Evolutionary conservation across 140 eudicot species (phyloP).

Genomic region (Anethum foeniculum): DNA sequence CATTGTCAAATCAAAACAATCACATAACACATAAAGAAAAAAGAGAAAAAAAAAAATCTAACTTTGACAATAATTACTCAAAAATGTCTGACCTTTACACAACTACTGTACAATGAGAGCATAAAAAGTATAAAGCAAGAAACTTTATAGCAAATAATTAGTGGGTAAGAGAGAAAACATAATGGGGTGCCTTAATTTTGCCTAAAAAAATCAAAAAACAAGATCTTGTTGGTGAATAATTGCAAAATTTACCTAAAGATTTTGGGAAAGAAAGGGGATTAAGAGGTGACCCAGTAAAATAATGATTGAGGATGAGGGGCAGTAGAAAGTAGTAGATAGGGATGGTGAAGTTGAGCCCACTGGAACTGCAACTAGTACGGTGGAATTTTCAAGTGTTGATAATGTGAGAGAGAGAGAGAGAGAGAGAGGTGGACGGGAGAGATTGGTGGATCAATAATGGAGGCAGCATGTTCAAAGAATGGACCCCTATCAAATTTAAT

Average conservation of each 20-base stretch:
- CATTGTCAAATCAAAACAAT: conserved; percentile 24
- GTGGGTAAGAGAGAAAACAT: neutral
- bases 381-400: conserved; percentile 4
- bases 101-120: neutral
- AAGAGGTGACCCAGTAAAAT: neutral
- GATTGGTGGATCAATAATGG: conserved; percentile 28
- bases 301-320: conserved; percentile 4
- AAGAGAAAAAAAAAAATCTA: neutral
- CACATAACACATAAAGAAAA: neutral
- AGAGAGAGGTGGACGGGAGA: conserved; percentile 18
- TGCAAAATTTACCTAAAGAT: neutral
- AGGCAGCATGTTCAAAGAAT: conserved; percentile 15
- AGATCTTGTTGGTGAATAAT: conserved; percentile 8
- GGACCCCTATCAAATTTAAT: conserved; percentile 23
- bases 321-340: conserved; percentile 20
- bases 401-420: conserved; percentile 9
- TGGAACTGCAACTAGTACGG: neutral
- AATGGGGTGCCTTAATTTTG: neutral
- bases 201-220: neutral
- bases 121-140: conserved; percentile 2
- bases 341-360: conserved; percentile 27
- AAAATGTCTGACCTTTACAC: neutral
- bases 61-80: neutral
- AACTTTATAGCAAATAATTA: conserved; percentile 10
- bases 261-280: neutral